Conservation (phyloP, 106 monocot genomes). For the Phalaenopsis aphrodite region DNA sequence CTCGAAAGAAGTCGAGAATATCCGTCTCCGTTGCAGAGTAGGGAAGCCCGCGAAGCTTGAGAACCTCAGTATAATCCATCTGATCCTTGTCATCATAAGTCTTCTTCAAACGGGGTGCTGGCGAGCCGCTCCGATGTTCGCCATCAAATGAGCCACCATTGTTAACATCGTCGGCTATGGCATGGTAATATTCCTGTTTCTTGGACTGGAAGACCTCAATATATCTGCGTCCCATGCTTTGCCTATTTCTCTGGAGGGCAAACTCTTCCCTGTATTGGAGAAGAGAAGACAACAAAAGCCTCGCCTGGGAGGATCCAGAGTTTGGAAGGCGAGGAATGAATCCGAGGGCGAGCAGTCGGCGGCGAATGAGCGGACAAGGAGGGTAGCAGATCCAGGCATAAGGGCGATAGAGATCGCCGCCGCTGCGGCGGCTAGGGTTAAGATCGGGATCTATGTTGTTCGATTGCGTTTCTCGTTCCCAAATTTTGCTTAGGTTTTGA, state of each 20-base stretch:
- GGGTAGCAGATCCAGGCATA: not conserved
- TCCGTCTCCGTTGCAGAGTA: constrained; percentile 58
- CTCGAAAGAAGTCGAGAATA: constrained; percentile 72
- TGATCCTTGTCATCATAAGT: constrained; percentile 27
- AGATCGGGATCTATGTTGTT: too few species aligned
- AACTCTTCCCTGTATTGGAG: constrained; percentile 59
- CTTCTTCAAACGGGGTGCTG: constrained; percentile 36
- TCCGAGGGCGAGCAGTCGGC: not conserved
- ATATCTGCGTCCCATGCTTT: constrained; percentile 79
- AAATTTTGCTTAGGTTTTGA: too few species aligned
- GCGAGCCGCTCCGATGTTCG: constrained; percentile 16
- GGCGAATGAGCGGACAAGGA: not conserved
- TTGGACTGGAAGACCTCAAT: constrained; percentile 89
- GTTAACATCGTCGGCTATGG: constrained; percentile 71
- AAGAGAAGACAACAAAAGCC: constrained; percentile 57
- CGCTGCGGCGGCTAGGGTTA: too few species aligned
- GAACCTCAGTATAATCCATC: constrained; percentile 70
- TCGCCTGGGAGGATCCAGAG: constrained; percentile 43
- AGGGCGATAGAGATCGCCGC: not conserved
- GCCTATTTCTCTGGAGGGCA: constrained; percentile 64
- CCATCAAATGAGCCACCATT: constrained; percentile 19
- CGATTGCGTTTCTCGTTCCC: too few species aligned
- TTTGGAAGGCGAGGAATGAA: constrained; percentile 8
- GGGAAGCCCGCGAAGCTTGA: constrained; percentile 87
- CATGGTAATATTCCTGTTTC: constrained; percentile 84